phyloP scores from a whole-genome alignment of 176 grass and related monocot genomes.

The Typha latifolia region DNA sequence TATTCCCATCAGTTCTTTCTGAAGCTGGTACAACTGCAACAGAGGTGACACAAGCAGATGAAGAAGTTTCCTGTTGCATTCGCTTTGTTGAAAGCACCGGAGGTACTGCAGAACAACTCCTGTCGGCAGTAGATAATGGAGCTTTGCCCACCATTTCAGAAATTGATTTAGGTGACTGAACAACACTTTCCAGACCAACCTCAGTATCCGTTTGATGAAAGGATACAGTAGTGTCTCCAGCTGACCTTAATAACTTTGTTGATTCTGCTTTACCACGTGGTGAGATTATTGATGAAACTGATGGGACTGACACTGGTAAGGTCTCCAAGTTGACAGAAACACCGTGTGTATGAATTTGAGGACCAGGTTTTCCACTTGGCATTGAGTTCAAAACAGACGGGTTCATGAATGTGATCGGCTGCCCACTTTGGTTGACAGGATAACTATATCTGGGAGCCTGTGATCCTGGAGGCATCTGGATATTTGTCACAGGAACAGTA shows the following conservation, averaged over 20 bases:
- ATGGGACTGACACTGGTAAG: slow-evolving; percentile 9
- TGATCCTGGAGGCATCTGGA: slow-evolving; percentile 47
- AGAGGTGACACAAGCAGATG: background rate
- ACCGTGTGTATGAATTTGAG: slow-evolving; percentile 2
- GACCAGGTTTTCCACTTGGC: slow-evolving; percentile 11
- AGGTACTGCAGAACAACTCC: background rate
- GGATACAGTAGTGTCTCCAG: slow-evolving; percentile 14
- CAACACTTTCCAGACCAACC: slow-evolving; percentile 18
- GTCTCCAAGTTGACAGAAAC: slow-evolving; percentile 20
- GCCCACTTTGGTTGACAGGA: slow-evolving; percentile 33
- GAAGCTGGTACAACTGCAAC: slow-evolving; percentile 17
- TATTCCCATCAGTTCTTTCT: slow-evolving; percentile 33
- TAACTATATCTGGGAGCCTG: slow-evolving; percentile 43
- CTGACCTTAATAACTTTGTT: slow-evolving; percentile 23
- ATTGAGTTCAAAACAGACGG: slow-evolving; percentile 20
- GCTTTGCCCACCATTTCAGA: slow-evolving; percentile 1
- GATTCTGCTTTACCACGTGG: slow-evolving; percentile 41
- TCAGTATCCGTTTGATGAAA: slow-evolving; percentile 29
- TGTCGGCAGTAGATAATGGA: slow-evolving; percentile 10
- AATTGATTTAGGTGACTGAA: slow-evolving; percentile 22
- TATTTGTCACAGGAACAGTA: slow-evolving; percentile 32
- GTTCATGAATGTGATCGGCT: slow-evolving; percentile 28
- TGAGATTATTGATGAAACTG: slow-evolving; percentile 37
- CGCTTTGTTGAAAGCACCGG: slow-evolving; percentile 12
- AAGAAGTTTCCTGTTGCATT: slow-evolving; percentile 18